Evolutionary conservation across 2,329 filamentous ascomycete species (phyloP), one percentile per base, ranked within the genome.

Genomic region (Monilinia fructicola): DNA sequence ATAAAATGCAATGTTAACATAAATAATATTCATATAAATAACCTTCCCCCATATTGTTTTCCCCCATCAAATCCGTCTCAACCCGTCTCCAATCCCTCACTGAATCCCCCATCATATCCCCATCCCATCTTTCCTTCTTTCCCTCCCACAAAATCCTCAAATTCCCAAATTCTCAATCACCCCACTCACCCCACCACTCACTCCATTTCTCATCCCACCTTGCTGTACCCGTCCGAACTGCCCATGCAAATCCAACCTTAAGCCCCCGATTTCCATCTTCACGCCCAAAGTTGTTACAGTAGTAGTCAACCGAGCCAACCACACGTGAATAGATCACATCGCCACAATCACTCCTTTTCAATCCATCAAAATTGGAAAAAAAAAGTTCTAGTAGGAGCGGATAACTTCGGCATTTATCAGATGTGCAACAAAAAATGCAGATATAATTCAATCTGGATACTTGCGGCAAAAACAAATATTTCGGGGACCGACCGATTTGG

Each of bases 361-460:
- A 35, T 35, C 55, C 40, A 4, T 48, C 21, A 46, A 35, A n/a
- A n/a, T 35, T 3, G 21, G n/a, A n/a, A n/a, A n/a, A n/a, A n/a
- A 48, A 44, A 46, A 18, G 10, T 35, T n/a, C 28, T 35, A 26
- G 11, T 31, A 59, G 42, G 26, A 48, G 28, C 56, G 56, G 56
- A 60, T 50, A 60, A 60, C 56, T 60, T 60, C 42, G 56, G 42
- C 56, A 60, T 60, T 60, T 48, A 21, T 50, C 21, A 48, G 56
- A 60, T 0, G 12, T 60, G 56, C 56, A 60, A 60, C 56, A 60
- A 60, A 48, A 46, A 18, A 18, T 31, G 42, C 18, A 59, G 18
- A 53, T 23, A n/a, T 11, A 40, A 42, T 42, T 42, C 40, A 42
- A 42, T 16, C 16, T 42, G 40, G 40, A 16, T 14, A 42, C 16